Evolutionary conservation across 257 asterid genomes (phyloP), one percentile per base, ranked within the genome.

Genomic region (Solanum bulbocastanum): DNA sequence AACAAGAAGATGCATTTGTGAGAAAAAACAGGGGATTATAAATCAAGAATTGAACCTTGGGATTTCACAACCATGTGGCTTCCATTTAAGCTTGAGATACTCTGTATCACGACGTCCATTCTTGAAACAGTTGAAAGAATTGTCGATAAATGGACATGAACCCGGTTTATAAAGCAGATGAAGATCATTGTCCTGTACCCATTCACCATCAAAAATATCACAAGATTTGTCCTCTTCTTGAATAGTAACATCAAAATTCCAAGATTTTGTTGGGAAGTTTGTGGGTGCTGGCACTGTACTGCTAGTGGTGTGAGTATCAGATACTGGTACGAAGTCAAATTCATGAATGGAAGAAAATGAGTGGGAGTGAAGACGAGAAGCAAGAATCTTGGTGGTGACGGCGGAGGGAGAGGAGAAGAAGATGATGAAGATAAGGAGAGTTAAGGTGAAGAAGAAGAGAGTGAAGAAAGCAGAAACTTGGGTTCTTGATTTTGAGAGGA

Each of bases 81-180:
- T 89, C 95, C 95, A 94, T 52, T 86, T 89, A 37, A 92, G 93
- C 91, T 71, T 89, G 37, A 88, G 83, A 88, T 90, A 94, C 36
- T 89, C 93, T 3, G 92, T 88, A 89, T 94, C 96, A 22, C 76
- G 89, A 56, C 94, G 88, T 2, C 98, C 96, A 65, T 94, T 94
- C 92, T 92, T 92, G 94, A 94, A 90, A 49, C 96, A 93, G 13
- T 92, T 90, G 85, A 94, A 94, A 33, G 94, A 72, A 30, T 93
- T 93, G 40, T 93, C 96, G 68, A 93, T 40, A 39, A 87, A 88
- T 0, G 92, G 94, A 73, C 94, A 94, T 5, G 94, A 88, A 2
- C 94, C 96, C 1, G 90, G 95, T 40, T 76, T 74, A 60, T 94
- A 94, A 32, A 92, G 84, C 4, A 92, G 94, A 32, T 52, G 56